Evolutionary conservation across 768 basidiomycete species (phyloP), one percentile per base, ranked within the genome.

Genomic region (Phlebiopsis flavidoalba): DNA sequence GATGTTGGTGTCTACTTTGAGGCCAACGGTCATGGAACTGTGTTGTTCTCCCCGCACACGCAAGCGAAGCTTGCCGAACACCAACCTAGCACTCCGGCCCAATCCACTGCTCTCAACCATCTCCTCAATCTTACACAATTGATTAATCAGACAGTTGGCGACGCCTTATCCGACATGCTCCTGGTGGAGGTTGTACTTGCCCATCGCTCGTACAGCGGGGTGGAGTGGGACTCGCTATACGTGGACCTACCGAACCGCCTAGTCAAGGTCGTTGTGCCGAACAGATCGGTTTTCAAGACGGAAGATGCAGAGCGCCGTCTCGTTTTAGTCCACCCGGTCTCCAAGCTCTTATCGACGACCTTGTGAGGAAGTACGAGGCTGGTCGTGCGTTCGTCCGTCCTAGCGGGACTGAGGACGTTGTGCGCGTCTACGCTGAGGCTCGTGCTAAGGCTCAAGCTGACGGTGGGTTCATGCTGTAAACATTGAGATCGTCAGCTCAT

Each of bases 1-100:
- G 84, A 93, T 70, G 82, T 99, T 58, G 97, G 97, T n/a, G 93
- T 99, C 49, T 99, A 99, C 76, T 99, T 99, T 68, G 97, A 99
- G 73, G 97, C 97, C 36, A 99, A 99, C 71, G 97, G 97, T 2
- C 97, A 99, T 67, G 97, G 97, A 35, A 99, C 97, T 2, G 93
- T 98, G 51, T 74, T 98, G 58, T 98, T 99, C 77, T 98, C 97
- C 12, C 83, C 80, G 7, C 72, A 81, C 19, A 89, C 93, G 3
- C 80, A 88, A 59, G 77, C 83, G 22, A 81, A 72, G 49, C 78
- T 99, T 45, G 67, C 76, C 33, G 74, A 76, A 22, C 78, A 91
- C 68, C 78, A 89, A 64, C 89, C 96, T 1, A 82, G 85, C 45
- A 92, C 92, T 1, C 87, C 91, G 21, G 89, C 90, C 10, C 93